Percentiles rank a stretch among this genome's conserved stretches.
Evolutionary conservation across 495 filamentous ascomycete genomes (phyloP).

Genomic region (Xeromyces bisporus): DNA sequence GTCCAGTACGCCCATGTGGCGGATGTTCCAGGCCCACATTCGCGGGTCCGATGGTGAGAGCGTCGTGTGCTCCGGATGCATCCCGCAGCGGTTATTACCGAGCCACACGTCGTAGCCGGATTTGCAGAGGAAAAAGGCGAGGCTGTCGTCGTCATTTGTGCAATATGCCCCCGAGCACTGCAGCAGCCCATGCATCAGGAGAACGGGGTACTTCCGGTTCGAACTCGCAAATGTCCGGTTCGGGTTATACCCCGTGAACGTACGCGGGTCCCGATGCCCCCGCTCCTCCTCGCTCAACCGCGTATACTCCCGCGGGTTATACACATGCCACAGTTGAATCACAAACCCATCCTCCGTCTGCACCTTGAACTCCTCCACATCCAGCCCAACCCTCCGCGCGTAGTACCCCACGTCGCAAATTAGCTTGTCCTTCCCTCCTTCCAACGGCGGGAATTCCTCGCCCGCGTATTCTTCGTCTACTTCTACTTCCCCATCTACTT

Average conservation of each 20-base stretch:
- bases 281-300: conserved; percentile 23
- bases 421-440: conserved; percentile 65
- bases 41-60: conserved; percentile 61
- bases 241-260: conserved; percentile 12
- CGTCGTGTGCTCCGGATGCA: conserved; percentile 54
- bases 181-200: conserved; percentile 76
- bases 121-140: conserved; percentile 87
- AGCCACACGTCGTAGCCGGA: conserved; percentile 94
- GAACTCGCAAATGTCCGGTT: conserved; percentile 3
- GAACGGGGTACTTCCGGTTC: conserved; percentile 64
- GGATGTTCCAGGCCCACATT: conserved; percentile 97
- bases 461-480: conserved; percentile 3
- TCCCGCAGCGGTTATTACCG: conserved; percentile 87
- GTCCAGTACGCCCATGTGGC: conserved; percentile 84
- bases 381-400: conserved; percentile 71
- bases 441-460: conserved; percentile 49
- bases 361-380: conserved; percentile 68
- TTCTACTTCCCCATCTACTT: conserved; percentile 10
- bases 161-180: conserved; percentile 84
- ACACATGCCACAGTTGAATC: conserved; percentile 77
- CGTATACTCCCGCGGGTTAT: conserved; percentile 60
- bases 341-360: conserved; percentile 94
- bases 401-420: conserved; percentile 75
- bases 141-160: conserved; percentile 71
- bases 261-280: conserved; percentile 15